These are phyloP conservation scores for Cyphellophora europaea DNA, from an alignment of 2,329 filamentous ascomycete species.

Conservation along the genomic window DNA sequence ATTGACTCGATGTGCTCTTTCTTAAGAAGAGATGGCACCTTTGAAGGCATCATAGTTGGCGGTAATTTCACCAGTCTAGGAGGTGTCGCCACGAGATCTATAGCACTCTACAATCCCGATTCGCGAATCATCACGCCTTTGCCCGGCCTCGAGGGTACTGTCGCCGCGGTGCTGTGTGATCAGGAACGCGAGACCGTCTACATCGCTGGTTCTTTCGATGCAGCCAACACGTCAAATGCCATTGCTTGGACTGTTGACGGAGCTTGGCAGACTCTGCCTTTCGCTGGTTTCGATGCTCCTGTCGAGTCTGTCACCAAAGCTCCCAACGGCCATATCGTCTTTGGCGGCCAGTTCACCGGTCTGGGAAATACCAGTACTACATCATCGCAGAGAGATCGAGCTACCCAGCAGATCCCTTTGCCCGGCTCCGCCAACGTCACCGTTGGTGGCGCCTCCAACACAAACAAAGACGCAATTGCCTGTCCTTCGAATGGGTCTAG, in stretches of 20 bases:
- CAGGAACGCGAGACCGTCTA: conserved; percentile 69
- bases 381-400: conserved; percentile 46
- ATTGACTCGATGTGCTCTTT: conserved; percentile 86
- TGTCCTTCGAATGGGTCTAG: conserved; percentile 65
- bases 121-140: conserved; percentile 63
- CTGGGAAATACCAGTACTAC: conserved; percentile 66
- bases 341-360: conserved; percentile 82
- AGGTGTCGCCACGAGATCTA: conserved; percentile 62
- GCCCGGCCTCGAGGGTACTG: conserved; percentile 70
- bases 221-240: conserved; percentile 76
- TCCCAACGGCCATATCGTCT: conserved; percentile 75
- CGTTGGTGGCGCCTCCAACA: conserved; percentile 38
- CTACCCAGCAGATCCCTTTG: conserved; percentile 76
- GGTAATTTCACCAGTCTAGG: conserved; percentile 94
- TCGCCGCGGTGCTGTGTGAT: conserved; percentile 78
- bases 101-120: conserved; percentile 72
- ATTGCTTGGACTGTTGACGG: conserved; percentile 62
- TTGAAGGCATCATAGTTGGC: conserved; percentile 71
- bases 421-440: conserved; percentile 61
- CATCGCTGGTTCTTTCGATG: conserved; percentile 77
- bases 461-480: conserved; percentile 56
- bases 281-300: conserved; percentile 88
- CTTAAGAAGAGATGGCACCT: conserved; percentile 53
- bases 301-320: conserved; percentile 77
- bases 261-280: conserved; percentile 73